Conservation (phyloP, 140 eudicot genomes). For the Oenanthe javanica region DNA sequence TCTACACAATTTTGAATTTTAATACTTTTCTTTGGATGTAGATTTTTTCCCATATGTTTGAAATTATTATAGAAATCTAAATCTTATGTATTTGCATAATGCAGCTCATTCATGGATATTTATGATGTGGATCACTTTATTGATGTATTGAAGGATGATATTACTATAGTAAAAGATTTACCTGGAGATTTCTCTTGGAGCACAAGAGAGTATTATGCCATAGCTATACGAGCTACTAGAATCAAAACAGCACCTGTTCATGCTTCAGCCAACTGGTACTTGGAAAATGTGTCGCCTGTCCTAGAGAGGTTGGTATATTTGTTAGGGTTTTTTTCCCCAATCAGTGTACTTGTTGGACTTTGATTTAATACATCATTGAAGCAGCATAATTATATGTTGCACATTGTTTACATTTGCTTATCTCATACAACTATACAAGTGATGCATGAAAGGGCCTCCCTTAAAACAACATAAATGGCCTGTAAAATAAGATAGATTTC, state of each 20-base stretch:
- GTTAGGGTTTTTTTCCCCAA: not conserved
- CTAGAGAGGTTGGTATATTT: constrained; percentile 57
- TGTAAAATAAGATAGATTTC: not conserved
- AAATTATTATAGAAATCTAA: constrained; percentile 3
- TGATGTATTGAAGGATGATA: constrained; percentile 63
- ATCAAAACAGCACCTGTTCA: constrained; percentile 90
- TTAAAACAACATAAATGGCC: not conserved
- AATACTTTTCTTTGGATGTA: not conserved
- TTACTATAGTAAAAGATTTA: constrained; percentile 59
- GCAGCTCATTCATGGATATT: constrained; percentile 77
- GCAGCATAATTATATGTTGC: not conserved
- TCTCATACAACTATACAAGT: not conserved
- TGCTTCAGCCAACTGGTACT: constrained; percentile 90
- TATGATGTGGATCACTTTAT: constrained; percentile 91
- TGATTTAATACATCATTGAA: constrained; percentile 8
- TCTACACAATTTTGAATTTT: not conserved
- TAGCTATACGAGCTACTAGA: constrained; percentile 79
- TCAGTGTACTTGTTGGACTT: not conserved
- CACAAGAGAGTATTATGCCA: constrained; percentile 84
- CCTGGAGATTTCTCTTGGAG: constrained; percentile 85
- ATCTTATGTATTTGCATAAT: constrained; percentile 13
- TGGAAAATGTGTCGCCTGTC: constrained; percentile 62
- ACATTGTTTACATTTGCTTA: not conserved
- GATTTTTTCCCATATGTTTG: not conserved
- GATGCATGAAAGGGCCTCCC: not conserved